Conservation (phyloP, 2,329 filamentous ascomycete genomes). For the Magnaporthiopsis poae region DNA sequence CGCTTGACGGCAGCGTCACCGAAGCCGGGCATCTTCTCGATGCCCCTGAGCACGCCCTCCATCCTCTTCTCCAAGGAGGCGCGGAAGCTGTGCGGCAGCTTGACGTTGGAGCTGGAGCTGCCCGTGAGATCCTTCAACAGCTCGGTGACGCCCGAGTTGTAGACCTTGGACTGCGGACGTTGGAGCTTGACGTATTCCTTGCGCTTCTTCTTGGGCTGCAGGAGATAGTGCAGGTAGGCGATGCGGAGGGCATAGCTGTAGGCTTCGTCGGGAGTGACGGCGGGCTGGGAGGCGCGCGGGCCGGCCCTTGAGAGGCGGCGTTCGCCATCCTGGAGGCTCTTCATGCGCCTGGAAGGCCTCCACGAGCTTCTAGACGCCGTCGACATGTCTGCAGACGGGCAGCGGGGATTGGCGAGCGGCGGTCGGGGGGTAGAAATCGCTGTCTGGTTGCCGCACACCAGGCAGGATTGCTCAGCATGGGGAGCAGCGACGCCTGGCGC, state of each 20-base stretch:
- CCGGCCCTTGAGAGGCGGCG: slow-evolving; percentile 30
- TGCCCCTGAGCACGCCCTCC: slow-evolving; percentile 69
- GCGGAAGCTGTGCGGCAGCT: slow-evolving; percentile 49
- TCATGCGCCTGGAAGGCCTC: slow-evolving; percentile 34
- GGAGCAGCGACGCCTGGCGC: not conserved
- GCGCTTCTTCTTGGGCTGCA: slow-evolving; percentile 81
- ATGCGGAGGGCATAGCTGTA: slow-evolving; percentile 84
- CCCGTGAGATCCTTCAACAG: slow-evolving; percentile 72
- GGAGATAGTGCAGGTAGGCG: slow-evolving; percentile 83
- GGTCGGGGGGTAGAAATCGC: not conserved
- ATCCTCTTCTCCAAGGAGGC: slow-evolving; percentile 57
- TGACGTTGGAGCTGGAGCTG: slow-evolving; percentile 41
- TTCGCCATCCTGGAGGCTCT: slow-evolving; percentile 32
- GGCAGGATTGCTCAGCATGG: not conserved
- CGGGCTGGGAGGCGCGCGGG: slow-evolving; percentile 36
- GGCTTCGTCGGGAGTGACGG: slow-evolving; percentile 64
- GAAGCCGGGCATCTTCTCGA: slow-evolving; percentile 76
- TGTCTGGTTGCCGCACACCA: not conserved
- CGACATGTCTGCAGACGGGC: slow-evolving; percentile 32
- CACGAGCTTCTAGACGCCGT: slow-evolving; percentile 39
- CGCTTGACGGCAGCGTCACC: slow-evolving; percentile 84
- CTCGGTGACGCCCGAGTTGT: slow-evolving; percentile 70
- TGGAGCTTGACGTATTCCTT: slow-evolving; percentile 71
- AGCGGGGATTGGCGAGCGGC: not conserved
- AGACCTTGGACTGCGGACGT: slow-evolving; percentile 49